Percentiles rank a stretch among this genome's conserved stretches.
phyloP scores from a whole-genome alignment of 176 grass and related monocot genomes.

The Hordeum vulgare region MorexV3_pseudomolecules_assembly NC_058520.1:345373646-345374145 shows the following conservation, averaged over 20 bases:
- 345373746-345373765: conserved; percentile 2
- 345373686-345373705: not conserved
- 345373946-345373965: conserved; percentile 66
- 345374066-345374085: conserved; percentile 64
- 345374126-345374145: conserved; percentile 67
- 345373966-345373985: conserved; percentile 64
- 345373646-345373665: conserved; percentile 6
- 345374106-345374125: conserved; percentile 74
- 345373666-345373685: not conserved
- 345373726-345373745: not conserved
- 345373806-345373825: conserved; percentile 14
- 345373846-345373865: conserved; percentile 49
- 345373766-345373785: not conserved
- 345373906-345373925: conserved; percentile 64
- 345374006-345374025: conserved; percentile 67
- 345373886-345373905: conserved; percentile 78
- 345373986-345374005: conserved; percentile 50
- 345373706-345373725: not conserved
- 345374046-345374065: conserved; percentile 67
- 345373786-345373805: conserved; percentile 14
- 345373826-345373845: conserved; percentile 64
- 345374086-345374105: conserved; percentile 69
- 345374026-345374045: conserved; percentile 39
- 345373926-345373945: conserved; percentile 89
- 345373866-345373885: conserved; percentile 70